phyloP scores from a whole-genome alignment of 306 rosid species.

The Luffa aegyptiaca region DNA sequence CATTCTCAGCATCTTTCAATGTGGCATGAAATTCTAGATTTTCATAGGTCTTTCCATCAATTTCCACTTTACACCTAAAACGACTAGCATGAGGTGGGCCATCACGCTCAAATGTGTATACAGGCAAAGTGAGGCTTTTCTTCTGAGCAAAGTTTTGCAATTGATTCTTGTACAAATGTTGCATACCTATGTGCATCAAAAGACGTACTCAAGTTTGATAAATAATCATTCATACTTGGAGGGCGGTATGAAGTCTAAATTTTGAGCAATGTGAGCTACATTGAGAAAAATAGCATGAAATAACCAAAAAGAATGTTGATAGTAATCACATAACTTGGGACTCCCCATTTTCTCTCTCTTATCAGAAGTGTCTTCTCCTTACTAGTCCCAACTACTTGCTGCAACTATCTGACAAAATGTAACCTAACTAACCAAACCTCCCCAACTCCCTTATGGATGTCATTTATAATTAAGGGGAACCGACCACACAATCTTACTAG shows the following conservation, averaged over 20 bases:
- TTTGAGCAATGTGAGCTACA: background rate
- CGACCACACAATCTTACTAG: background rate
- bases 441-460: background rate
- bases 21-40: conserved; percentile 40
- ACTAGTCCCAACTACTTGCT: background rate
- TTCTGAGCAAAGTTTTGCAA: conserved; percentile 60
- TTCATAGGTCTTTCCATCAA: conserved; percentile 50
- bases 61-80: conserved; percentile 55
- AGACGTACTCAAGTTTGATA: background rate
- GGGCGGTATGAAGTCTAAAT: background rate
- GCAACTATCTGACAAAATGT: background rate
- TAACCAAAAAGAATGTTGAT: background rate
- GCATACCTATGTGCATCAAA: conserved; percentile 24
- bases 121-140: conserved; percentile 41
- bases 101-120: conserved; percentile 54
- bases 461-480: background rate
- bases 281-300: background rate
- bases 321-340: background rate
- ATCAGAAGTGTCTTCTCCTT: background rate
- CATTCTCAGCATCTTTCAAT: conserved; percentile 81
- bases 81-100: conserved; percentile 76
- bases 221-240: background rate
- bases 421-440: background rate
- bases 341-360: background rate
- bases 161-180: conserved; percentile 56